Evolutionary conservation across 305 asterid genomes (phyloP).

Genomic region (Nicotiana rustica): DNA sequence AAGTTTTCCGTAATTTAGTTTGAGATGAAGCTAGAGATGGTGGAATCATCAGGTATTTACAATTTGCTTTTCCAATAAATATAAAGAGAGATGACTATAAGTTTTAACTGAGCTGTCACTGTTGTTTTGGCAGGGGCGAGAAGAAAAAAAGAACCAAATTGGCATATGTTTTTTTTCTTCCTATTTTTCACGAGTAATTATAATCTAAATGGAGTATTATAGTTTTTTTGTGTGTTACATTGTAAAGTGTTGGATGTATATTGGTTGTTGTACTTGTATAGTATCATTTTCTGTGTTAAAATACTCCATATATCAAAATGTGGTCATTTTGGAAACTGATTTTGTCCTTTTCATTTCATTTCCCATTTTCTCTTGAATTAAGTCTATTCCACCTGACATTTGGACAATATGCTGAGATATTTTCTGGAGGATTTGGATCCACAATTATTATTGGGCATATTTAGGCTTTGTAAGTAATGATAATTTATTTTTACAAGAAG

Average conservation of each 20-base stretch:
- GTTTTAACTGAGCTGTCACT: too few species aligned
- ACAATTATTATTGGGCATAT: not conserved
- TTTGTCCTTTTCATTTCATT: not conserved
- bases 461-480: constrained; percentile 10
- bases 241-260: not conserved
- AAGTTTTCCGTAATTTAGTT: too few species aligned
- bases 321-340: not conserved
- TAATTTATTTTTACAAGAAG: not conserved
- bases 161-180: not conserved
- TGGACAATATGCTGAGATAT: too few species aligned
- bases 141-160: not conserved
- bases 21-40: too few species aligned
- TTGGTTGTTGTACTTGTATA: not conserved
- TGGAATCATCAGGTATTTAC: too few species aligned
- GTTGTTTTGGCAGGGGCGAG: too few species aligned
- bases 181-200: not conserved
- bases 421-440: not conserved
- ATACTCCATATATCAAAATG: not conserved
- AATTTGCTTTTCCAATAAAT: too few species aligned
- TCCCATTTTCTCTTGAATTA: too few species aligned
- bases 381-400: too few species aligned
- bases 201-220: too few species aligned
- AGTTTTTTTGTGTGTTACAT: not conserved
- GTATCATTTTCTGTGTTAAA: not conserved
- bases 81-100: too few species aligned